phyloP scores from a whole-genome alignment of 2,329 filamentous ascomycete genomes.

The Ilyonectria robusta region DNA sequence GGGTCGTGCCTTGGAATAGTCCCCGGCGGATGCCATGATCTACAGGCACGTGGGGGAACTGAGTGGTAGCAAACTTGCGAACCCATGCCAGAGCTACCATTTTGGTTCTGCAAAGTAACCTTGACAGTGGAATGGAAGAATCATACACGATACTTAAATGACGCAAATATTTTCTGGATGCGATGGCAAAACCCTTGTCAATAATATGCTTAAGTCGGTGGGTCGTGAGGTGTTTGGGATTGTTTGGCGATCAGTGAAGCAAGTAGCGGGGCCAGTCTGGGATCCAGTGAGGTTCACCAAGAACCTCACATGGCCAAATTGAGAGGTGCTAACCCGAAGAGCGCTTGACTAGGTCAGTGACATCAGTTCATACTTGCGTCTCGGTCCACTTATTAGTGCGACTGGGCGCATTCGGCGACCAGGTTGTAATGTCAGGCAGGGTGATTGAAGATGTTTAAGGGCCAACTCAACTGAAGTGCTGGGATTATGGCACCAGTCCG shows the following conservation, averaged over 20 bases:
- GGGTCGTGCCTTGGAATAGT: slow-evolving; percentile 12
- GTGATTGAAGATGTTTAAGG: neutral
- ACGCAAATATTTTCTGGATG: slow-evolving; percentile 4
- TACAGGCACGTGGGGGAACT: slow-evolving; percentile 28
- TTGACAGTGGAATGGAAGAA: neutral
- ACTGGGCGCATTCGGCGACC: neutral
- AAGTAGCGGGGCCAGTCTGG: neutral
- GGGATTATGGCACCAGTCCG: neutral
- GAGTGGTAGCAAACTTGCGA: slow-evolving; percentile 18
- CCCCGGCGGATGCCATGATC: slow-evolving; percentile 16
- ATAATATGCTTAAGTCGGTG: slow-evolving; percentile 21
- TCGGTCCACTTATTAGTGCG: neutral
- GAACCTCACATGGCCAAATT: slow-evolving; percentile 7
- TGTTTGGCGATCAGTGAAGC: slow-evolving; percentile 1
- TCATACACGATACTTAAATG: neutral
- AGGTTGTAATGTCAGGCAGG: neutral
- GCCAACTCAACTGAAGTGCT: neutral
- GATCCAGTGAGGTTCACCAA: neutral
- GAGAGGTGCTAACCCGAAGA: neutral
- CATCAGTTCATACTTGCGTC: slow-evolving; percentile 1
- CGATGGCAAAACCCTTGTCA: neutral
- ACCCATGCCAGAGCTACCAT: neutral
- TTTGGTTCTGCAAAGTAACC: neutral
- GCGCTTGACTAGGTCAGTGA: neutral
- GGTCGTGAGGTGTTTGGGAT: neutral